Base-by-base conservation (phyloP, 2,329 filamentous ascomycete species). In the Myriosclerotinia curreyana region DNA sequence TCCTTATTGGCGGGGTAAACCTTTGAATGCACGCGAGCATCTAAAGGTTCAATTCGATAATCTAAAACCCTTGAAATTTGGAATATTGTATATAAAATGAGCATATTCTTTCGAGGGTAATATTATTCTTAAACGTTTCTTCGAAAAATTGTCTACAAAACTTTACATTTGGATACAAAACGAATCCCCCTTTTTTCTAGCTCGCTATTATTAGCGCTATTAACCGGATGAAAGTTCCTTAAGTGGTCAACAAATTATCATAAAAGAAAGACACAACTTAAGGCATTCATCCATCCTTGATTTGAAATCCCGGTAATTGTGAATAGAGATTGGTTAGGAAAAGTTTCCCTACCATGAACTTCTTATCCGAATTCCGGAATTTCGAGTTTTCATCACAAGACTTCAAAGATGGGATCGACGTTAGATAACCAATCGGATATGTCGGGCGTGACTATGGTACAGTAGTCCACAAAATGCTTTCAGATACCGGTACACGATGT, bases 381-480 rank as follows among this genome's bases (percentile, higher is more conserved):
- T n/a, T n/a, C n/a, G n/a, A n/a, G n/a, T n/a, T n/a, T n/a, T n/a
- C 54, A 56, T 56, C 40, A 55, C 54, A 46, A 56, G 54, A 46
- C 40, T 22, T 46, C 11, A 14, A 22, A 31, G 54, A 22, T 46
- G 22, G 38, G 20, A 31, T 31, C 28, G n/a, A n/a, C n/a, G 28
- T 31, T 31, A 5, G 28, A 22, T 14, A 46, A 15, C 54, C 54
- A 56, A 56, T 31, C 28, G 28, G 28, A 5, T 5, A 5, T 31
- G 28, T 56, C 54, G 54, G 54, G 40, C 31, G 17, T 5, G 44
- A 51, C n/a, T 46, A 25, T 58, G 54, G n/a, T n/a, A n/a, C n/a
- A n/a, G 28, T 22, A 58, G 54, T 58, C 54, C 54, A 34, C 54
- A 46, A 36, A 17, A 58, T 58, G 14, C 40, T 58, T 46, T 56